Evolutionary conservation across 2,329 filamentous ascomycete species (phyloP), one percentile per base, ranked within the genome.

Genomic region (Fusarium coffeatum): DNA sequence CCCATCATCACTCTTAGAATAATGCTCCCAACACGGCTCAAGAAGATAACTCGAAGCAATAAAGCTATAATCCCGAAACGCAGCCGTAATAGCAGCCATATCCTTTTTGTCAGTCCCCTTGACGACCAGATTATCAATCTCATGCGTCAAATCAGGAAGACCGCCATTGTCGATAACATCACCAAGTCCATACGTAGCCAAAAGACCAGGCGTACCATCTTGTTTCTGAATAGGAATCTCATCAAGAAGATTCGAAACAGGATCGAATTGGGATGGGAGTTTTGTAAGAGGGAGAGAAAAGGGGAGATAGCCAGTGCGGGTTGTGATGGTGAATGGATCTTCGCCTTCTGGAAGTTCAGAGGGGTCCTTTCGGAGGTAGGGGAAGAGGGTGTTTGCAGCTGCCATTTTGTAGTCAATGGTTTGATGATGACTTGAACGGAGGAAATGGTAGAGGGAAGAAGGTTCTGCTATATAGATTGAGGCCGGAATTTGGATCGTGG

Each of bases 321-420:
- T 70, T n/a, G 67, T 70, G 50, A 70, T 70, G 10, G 67, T 70
- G 22, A 70, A 70, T 28, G 67, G 67, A 18, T 70, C 67, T 16
- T 70, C 67, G 2, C 67, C 67, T 34, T 63, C 63, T 25, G 67
- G 67, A 6, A 70, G 34, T 9, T 70, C 58, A 40, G 67, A 70
- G 3, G 67, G 67, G 9, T 70, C 67, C 46, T 70, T 70, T 5
- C 67, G 67, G 43, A 70, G 67, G 11, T 70, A 51, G 15, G 67
- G 67, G 46, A 70, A 70, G 50, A 70, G 67, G 4, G 67, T 70
- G 63, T 70, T 68, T 49, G 55, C 67, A 32, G 67, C 67, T 46
- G 67, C 60, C 67, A 70, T 70, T 68, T 54, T 70, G 57, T 2
- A 12, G 34, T 41, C 25, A n/a, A 25, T 37, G 32, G 5, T 18